Percentiles rank a stretch among this genome's conserved stretches.
Conservation (phyloP, 1,139 yeast species). For the Sugiyamaella pinicola region DNA sequence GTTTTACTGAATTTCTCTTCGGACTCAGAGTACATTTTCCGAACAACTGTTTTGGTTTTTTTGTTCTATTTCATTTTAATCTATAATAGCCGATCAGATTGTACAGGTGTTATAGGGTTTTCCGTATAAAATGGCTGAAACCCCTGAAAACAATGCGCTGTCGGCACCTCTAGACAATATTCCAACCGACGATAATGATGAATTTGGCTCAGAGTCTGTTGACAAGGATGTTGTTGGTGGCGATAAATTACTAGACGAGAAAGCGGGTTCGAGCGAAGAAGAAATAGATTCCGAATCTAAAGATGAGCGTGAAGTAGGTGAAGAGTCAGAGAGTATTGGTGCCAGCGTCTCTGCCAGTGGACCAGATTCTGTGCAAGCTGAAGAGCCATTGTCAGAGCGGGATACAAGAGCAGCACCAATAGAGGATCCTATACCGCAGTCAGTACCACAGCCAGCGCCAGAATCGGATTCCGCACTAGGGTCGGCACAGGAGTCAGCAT, state of each 20-base stretch:
- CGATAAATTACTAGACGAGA: background rate
- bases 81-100: too few species aligned
- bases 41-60: too few species aligned
- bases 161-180: conserved; percentile 1
- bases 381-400: background rate
- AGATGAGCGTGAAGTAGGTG: too few species aligned
- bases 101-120: too few species aligned
- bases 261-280: too few species aligned
- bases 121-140: conserved; percentile 5
- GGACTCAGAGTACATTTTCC: too few species aligned
- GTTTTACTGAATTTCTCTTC: too few species aligned
- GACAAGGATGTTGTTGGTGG: background rate
- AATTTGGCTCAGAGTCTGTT: conserved; percentile 10
- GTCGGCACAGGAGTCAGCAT: background rate
- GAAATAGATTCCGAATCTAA: too few species aligned
- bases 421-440: background rate
- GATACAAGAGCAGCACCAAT: background rate
- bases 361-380: background rate
- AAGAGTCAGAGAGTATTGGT: too few species aligned
- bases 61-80: too few species aligned
- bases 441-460: background rate
- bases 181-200: conserved; percentile 2
- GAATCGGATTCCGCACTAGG: background rate
- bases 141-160: background rate
- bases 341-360: too few species aligned